Evolutionary conservation across 345 rosid species (phyloP), one percentile per base, ranked within the genome.

Genomic region (Brassica rapa): DNA sequence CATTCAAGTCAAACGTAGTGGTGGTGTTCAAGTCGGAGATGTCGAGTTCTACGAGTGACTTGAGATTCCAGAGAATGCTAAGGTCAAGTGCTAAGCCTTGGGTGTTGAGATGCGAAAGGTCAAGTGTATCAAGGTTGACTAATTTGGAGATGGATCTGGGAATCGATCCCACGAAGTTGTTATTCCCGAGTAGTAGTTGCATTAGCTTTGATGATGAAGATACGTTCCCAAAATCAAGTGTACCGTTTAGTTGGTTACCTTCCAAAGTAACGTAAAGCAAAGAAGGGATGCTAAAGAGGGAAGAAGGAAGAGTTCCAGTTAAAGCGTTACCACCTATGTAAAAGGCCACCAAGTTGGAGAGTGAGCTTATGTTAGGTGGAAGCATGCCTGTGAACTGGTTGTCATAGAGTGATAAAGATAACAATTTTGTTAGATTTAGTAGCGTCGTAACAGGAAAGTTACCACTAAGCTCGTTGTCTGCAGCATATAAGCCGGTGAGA

Each of bases 151-250:
- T 27, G 0, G 81, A 82, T 4, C 1, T 4, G 0, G 77, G 84
- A 6, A 82, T 72, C 2, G 39, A 56, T 2, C 81, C 85, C 32
- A 1, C 16, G 0, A 86, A 80, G 11, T 64, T 69, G 63, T 83
- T 86, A 27, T 68, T 0, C 3, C 62, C 5, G 11, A 76, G 59
- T n/a, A 0, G 0, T 57, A 76, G 7, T 0, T 5, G 1, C 1
- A 0, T 0, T 37, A 76, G 4, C n/a, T 41, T 35, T 5, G 80
- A 30, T 60, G 53, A 39, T 6, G 12, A 39, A 69, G 62, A 69
- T 16, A 60, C 11, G 68, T 59, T 60, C 24, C 74, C 69, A 12
- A 76, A 16, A 2, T 76, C 74, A 41, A 59, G 10, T 12, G 32
- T 6, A 1, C n/a, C 68, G 4, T 6, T 60, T 8, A 37, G 51